phyloP scores from a whole-genome alignment of 1,284 basidiomycete species.

The Fomitopsis pinicola region DNA sequence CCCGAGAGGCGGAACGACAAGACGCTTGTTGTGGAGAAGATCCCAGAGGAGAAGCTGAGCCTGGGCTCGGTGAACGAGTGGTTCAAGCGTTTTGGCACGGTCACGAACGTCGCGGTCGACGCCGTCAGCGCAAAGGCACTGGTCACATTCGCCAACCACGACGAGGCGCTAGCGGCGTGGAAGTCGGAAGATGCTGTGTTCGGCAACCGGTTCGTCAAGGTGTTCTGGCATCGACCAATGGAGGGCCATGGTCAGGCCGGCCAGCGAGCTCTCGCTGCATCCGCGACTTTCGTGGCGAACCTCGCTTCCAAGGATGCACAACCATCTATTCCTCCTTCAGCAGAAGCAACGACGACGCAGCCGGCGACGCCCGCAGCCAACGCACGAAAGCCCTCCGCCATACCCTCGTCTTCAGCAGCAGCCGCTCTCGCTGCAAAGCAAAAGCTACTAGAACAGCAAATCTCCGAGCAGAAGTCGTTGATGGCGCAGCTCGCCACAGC shows the following conservation, averaged over 20 bases:
- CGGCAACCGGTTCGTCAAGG: constrained; percentile 90
- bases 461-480: constrained; percentile 86
- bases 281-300: constrained; percentile 67
- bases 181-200: constrained; percentile 92
- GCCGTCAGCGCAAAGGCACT: constrained; percentile 70
- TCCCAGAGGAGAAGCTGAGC: constrained; percentile 79
- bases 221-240: constrained; percentile 91
- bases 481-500: constrained; percentile 70
- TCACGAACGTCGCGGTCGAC: constrained; percentile 92
- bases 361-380: constrained; percentile 14
- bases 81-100: constrained; percentile 91
- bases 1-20: constrained; percentile 70
- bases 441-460: constrained; percentile 76
- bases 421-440: constrained; percentile 67
- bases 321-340: constrained; percentile 16
- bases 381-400: constrained; percentile 23
- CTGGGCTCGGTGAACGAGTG: constrained; percentile 80
- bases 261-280: constrained; percentile 72
- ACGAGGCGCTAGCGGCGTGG: constrained; percentile 87
- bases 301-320: constrained; percentile 30
- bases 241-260: constrained; percentile 81
- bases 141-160: constrained; percentile 84
- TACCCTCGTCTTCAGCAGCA: constrained; percentile 29
- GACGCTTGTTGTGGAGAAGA: constrained; percentile 92
- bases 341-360: constrained; percentile 18